A percentile compares a stretch with the other conserved stretches of the same genome.
These are phyloP conservation scores for Centella asiatica DNA, from an alignment of 129 eudicot genomes.

Conservation along the genomic window DNA sequence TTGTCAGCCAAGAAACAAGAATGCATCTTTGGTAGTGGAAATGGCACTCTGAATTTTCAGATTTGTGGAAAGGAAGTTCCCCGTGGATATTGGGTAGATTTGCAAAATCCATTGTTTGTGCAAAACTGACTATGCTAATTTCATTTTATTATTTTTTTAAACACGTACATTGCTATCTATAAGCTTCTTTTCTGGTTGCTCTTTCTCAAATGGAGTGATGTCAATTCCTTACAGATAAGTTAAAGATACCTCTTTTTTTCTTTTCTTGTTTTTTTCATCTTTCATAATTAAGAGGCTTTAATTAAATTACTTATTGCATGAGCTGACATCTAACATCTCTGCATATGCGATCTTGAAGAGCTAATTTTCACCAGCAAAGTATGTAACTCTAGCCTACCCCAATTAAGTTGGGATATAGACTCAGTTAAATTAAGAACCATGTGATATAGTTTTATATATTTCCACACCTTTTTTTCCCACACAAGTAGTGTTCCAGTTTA, in stretches of 20 bases:
- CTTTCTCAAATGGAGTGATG: too few relatives aligned
- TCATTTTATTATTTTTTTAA: not conserved
- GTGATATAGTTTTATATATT: not conserved
- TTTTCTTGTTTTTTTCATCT: too few relatives aligned
- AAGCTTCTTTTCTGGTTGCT: too few relatives aligned
- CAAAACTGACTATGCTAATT: not conserved
- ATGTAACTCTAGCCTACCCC: not conserved
- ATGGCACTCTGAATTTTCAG: conserved; percentile 30
- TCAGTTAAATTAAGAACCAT: not conserved
- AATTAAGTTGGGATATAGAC: not conserved
- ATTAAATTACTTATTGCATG: too few relatives aligned
- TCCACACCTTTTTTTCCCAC: not conserved
- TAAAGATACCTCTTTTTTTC: too few relatives aligned
- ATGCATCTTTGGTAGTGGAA: conserved; percentile 24
- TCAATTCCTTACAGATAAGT: too few relatives aligned
- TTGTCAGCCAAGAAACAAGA: conserved; percentile 27
- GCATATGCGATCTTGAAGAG: not conserved
- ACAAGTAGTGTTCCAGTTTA: too few relatives aligned
- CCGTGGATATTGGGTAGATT: conserved; percentile 78
- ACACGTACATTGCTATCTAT: too few relatives aligned
- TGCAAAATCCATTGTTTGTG: not conserved
- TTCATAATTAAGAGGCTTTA: too few relatives aligned
- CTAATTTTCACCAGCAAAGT: not conserved
- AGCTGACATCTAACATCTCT: too few relatives aligned
- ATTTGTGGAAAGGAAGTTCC: conserved; percentile 92